Conservation (phyloP, 257 asterid species). For the Scutellaria barbata region DNA sequence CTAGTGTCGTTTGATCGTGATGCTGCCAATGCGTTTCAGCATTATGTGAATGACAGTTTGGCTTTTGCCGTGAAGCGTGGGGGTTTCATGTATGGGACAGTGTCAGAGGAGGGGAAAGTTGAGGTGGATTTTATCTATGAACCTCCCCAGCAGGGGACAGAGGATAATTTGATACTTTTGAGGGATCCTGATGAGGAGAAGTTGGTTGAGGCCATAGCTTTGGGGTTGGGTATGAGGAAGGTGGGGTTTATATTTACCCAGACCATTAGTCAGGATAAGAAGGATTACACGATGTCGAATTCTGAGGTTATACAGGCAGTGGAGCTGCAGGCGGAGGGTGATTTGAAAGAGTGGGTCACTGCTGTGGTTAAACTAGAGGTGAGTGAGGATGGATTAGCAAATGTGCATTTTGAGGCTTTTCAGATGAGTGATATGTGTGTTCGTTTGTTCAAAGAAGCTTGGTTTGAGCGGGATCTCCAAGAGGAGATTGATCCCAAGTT, state of each 20-base stretch:
- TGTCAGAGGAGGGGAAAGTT: constrained; percentile 78
- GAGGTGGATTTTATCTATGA: constrained; percentile 88
- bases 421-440: constrained; percentile 93
- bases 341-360: constrained; percentile 95
- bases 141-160: constrained; percentile 93
- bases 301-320: constrained; percentile 80
- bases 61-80: constrained; percentile 92
- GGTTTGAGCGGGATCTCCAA: constrained; percentile 73
- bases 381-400: constrained; percentile 81
- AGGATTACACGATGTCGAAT: constrained; percentile 84
- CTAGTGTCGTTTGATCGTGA: constrained; percentile 94
- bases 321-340: constrained; percentile 83
- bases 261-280: constrained; percentile 83
- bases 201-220: constrained; percentile 75
- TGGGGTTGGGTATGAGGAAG: constrained; percentile 82
- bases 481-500: constrained; percentile 84
- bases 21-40: constrained; percentile 87
- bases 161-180: constrained; percentile 60
- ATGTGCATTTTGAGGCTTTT: constrained; percentile 95
- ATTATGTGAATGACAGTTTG: constrained; percentile 78
- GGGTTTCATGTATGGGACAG: constrained; percentile 94
- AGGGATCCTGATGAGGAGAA: constrained; percentile 83
- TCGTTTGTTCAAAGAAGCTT: constrained; percentile 74
- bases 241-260: constrained; percentile 91
- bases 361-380: constrained; percentile 89